Base-by-base conservation (phyloP, 305 asterid genomes). In the Withania somnifera region DNA sequence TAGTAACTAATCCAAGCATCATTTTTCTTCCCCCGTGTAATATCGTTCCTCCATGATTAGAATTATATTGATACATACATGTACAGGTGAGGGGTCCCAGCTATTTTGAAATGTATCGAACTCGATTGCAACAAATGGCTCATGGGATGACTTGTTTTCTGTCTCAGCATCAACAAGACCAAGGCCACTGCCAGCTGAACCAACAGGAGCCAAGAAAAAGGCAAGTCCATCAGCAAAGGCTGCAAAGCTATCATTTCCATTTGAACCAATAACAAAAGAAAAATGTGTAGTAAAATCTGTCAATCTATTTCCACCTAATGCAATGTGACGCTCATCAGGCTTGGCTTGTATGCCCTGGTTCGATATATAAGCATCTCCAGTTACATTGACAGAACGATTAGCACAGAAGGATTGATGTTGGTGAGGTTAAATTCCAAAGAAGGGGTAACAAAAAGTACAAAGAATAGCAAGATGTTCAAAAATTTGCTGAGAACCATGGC, bases 211-310 rank as follows among this genome's bases (percentile, higher is more conserved):
- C 10, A 87, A 73, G 54, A 85, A 85, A 71, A 87, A 87, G 1
- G 84, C 84, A 0, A 87, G 52, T 15, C 88, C 89, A 78, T 85
- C 89, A 32, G 84, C 89, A 9, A 83, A 5, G 6, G 83, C 89
- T 22, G 84, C 89, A 9, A 83, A 5, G 6, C 3, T 0, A 9
- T 6, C 0, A 5, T 26, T 22, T n/a, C 83, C 67, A 30, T 22
- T 26, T 4, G 90, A 81, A 76, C 83, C 73, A 34, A 86, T 75
- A 8, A 81, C 78, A 64, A 88, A 86, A 0, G 85, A 42, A 64
- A 88, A 88, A 24, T 64, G 81, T 8, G 89, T 83, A 11, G 83
- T 9, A 69, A 88, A 88, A 64, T 84, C 88, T 1, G 86, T 47
- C 24, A 88, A 58, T 7, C 68, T n/a, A n/a, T 85, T 88, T 6